phyloP scores from a whole-genome alignment of 805 yeast genomes.

The Metschnikowia lunata region DNA sequence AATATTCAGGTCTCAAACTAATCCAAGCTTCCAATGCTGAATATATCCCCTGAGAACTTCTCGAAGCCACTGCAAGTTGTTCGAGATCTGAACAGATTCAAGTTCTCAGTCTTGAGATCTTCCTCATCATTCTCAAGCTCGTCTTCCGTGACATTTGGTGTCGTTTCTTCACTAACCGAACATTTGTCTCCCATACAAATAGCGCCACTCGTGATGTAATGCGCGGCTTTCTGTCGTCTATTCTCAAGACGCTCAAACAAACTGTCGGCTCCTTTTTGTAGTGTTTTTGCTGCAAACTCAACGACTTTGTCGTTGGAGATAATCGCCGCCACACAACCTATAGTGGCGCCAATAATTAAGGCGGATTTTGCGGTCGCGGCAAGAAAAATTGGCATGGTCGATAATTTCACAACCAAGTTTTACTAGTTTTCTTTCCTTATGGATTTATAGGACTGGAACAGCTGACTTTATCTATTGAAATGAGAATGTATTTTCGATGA shows the following conservation, averaged over 20 bases:
- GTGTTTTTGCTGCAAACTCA: slow-evolving; percentile 7
- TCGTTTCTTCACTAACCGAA: slow-evolving; percentile 10
- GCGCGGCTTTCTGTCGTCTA: not conserved
- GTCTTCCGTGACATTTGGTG: slow-evolving; percentile 10
- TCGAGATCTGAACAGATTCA: not conserved
- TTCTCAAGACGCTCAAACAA: too few relatives aligned
- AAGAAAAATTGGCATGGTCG: slow-evolving; percentile 7
- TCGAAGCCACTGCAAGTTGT: not conserved
- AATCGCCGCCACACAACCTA: slow-evolving; percentile 14
- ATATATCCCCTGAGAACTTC: not conserved
- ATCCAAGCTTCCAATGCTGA: slow-evolving; percentile 3
- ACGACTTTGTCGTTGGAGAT: slow-evolving; percentile 11
- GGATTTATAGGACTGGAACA: too few relatives aligned
- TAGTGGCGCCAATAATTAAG: slow-evolving; percentile 10
- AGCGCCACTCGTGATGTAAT: not conserved
- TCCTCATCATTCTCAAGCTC: slow-evolving; percentile 4
- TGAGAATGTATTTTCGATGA: too few relatives aligned
- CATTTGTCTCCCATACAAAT: not conserved
- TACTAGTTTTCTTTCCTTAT: too few relatives aligned
- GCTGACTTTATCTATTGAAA: too few relatives aligned
- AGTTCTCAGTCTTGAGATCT: not conserved
- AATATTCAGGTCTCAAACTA: not conserved
- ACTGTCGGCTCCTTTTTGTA: slow-evolving; percentile 11
- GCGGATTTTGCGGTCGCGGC: slow-evolving; percentile 14
- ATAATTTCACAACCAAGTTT: too few relatives aligned